Evolutionary conservation across 192 early-diverging fungal genomes (phyloP).

Genomic region (Coemansia sp.): DNA sequence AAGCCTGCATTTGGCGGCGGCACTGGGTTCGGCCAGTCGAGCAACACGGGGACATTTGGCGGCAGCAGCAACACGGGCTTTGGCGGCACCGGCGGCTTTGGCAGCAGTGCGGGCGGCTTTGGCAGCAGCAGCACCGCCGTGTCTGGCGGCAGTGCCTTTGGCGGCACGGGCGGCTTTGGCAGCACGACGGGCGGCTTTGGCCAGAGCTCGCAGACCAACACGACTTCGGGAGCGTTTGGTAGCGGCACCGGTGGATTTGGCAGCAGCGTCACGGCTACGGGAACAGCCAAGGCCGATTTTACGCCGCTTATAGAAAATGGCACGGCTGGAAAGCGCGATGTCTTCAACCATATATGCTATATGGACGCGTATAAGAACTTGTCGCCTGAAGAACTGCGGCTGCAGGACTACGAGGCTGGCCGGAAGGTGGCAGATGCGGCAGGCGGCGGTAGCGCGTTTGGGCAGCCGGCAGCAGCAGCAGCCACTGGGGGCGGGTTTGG

Average conservation of each 20-base stretch:
- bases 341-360: constrained; percentile 70
- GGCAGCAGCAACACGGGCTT: constrained; percentile 6
- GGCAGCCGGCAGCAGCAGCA: constrained; percentile 9
- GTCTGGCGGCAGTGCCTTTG: constrained; percentile 9
- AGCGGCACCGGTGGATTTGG: constrained; percentile 50
- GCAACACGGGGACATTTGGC: constrained; percentile 21
- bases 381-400: constrained; percentile 86
- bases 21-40: constrained; percentile 15
- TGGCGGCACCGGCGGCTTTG: constrained; percentile 45
- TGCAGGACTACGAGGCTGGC: constrained; percentile 82
- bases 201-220: background rate
- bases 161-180: constrained; percentile 8
- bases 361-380: constrained; percentile 84
- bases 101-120: constrained; percentile 49
- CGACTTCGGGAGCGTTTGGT: constrained; percentile 31
- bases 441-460: constrained; percentile 29
- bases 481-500: background rate
- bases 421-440: too few relatives aligned
- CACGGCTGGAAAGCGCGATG: constrained; percentile 56
- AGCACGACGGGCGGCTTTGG: constrained; percentile 20
- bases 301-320: constrained; percentile 55
- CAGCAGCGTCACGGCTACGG: constrained; percentile 29
- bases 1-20: constrained; percentile 17
- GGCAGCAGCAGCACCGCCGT: too few relatives aligned
- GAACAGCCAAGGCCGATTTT: constrained; percentile 59